Percentiles rank a stretch among this genome's conserved stretches.
phyloP scores from a whole-genome alignment of 2,329 filamentous ascomycete species.

The Mollisiaceae sp. region DNA sequence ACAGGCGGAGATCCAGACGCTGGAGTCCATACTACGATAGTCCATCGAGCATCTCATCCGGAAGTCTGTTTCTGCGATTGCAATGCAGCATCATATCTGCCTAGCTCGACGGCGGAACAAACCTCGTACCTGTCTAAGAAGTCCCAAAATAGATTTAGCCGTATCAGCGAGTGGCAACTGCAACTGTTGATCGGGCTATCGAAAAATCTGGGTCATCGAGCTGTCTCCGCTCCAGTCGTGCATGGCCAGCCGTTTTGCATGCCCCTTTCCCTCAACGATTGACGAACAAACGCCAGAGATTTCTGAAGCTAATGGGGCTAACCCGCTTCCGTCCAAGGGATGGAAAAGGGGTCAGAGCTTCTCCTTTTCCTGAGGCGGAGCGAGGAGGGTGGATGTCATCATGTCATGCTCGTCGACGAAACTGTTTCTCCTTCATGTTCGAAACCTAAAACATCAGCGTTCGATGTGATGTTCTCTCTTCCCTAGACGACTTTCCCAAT shows the following conservation, averaged over 20 bases:
- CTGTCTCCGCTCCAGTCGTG: neutral
- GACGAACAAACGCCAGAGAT: slow-evolving; percentile 1
- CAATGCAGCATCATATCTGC: slow-evolving; percentile 1
- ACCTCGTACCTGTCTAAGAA: slow-evolving; percentile 18
- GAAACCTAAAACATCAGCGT: neutral
- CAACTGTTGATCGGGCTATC: slow-evolving; percentile 4
- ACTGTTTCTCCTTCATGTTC: neutral
- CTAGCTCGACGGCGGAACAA: slow-evolving; percentile 10
- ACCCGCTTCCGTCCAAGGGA: neutral
- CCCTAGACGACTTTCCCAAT: neutral
- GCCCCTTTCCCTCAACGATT: neutral
- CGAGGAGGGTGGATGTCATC: too few species aligned
- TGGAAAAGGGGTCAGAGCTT: slow-evolving; percentile 8
- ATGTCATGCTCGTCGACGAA: neutral
- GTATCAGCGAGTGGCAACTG: neutral
- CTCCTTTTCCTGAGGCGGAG: neutral
- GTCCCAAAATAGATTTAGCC: slow-evolving; percentile 7
- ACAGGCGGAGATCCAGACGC: slow-evolving; percentile 6
- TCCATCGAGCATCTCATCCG: neutral
- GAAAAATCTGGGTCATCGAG: slow-evolving; percentile 7
- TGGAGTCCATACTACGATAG: neutral
- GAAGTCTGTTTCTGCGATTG: neutral
- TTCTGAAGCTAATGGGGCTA: neutral
- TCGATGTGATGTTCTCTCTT: neutral
- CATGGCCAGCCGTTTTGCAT: neutral